Evolutionary conservation across 75 land plant genomes (phyloP).

Genomic region (Picea glauca): DNA sequence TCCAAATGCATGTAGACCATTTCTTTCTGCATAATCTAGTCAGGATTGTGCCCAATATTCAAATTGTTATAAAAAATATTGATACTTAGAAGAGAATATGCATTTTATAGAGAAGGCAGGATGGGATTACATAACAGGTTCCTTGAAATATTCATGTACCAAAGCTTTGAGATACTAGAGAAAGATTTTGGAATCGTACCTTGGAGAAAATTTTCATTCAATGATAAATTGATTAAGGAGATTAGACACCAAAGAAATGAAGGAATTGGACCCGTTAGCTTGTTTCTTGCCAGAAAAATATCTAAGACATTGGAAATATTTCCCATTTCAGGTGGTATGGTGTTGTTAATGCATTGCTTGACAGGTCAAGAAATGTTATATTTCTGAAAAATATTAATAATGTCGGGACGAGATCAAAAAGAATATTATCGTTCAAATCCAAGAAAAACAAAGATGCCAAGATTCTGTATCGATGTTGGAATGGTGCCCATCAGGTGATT

Average conservation of each 20-base stretch:
- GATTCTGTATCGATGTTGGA: conserved; percentile 36
- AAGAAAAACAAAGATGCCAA: conserved; percentile 28
- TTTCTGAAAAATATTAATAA: conserved; percentile 37
- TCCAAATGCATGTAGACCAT: conserved; percentile 49
- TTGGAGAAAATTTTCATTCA: too few species aligned
- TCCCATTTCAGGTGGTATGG: conserved; percentile 47
- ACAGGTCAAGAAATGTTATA: conserved; percentile 62
- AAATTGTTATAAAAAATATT: conserved; percentile 55
- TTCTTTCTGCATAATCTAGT: conserved; percentile 39
- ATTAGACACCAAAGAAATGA: conserved; percentile 34
- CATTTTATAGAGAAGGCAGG: too few species aligned
- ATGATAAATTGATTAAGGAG: too few species aligned
- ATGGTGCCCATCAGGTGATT: conserved; percentile 46
- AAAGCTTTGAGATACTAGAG: too few species aligned
- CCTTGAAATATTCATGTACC: too few species aligned
- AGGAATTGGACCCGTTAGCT: conserved; percentile 65
- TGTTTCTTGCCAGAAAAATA: conserved; percentile 50
- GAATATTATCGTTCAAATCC: conserved; percentile 49
- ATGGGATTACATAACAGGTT: too few species aligned
- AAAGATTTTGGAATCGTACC: too few species aligned
- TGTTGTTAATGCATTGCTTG: conserved; percentile 56
- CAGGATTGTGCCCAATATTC: conserved; percentile 39
- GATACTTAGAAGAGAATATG: too few species aligned
- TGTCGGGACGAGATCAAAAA: conserved; percentile 54
- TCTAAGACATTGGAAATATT: conserved; percentile 16